Evolutionary conservation across 306 rosid genomes (phyloP), one percentile per base, ranked within the genome.

Genomic region (Glycine soja): DNA sequence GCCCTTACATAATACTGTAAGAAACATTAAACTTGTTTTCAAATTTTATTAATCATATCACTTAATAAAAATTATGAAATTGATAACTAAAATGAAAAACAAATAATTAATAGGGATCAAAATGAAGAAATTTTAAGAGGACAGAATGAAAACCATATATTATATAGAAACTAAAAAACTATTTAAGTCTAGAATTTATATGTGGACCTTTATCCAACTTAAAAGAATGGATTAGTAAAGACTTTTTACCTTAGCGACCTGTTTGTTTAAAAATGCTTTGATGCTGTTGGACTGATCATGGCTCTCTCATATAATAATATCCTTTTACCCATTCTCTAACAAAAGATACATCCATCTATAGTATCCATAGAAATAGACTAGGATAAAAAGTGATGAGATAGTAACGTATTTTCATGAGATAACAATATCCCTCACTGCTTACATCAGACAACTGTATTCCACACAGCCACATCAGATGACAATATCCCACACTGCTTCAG

Each of bases 311-410:
- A 43, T 43, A 43, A 43, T 43, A 43, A 43, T 43, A 43, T 10
- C 47, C 47, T 43, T 43, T 43, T 43, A 43, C 47, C 9, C 11
- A 50, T 50, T 12, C 54, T 50, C 54, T 10, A 12, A 51, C 7
- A 51, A 51, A 12, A 12, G 4, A 51, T 4, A 12, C 14, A 47
- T 4, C 2, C 56, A 12, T 13, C n/a, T 51, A 1, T 51, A 5
- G 56, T 13, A 51, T 51, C 56, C 16, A 51, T 13, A 51, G 52
- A 36, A 75, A 66, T 8, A 75, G 47, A 57, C 77, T 75, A 45
- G 7, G 43, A 40, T 40, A 6, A 40, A 40, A 40, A 40, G 5
- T 5, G 6, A 40, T 40, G 43, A 40, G 43, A 40, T 4, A 40
- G 7, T 7, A 40, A 40, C 43, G 1, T 40, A 40, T 40, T 40